Evolutionary conservation across 768 basidiomycete genomes (phyloP).

Genomic region (Boletus fagicola): DNA sequence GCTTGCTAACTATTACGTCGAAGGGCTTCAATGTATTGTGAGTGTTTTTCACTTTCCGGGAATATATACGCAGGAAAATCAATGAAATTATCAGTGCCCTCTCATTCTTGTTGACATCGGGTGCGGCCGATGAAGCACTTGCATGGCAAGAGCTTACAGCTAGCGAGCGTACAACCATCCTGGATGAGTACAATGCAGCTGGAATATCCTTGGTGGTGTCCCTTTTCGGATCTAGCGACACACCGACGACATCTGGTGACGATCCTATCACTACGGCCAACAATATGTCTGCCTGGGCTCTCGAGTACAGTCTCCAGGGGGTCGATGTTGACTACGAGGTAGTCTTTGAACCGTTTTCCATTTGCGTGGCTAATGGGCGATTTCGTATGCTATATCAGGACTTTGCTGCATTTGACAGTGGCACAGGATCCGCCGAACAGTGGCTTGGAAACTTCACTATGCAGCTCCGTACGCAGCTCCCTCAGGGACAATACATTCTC

Average conservation of each 20-base stretch:
- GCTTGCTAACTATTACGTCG: neutral
- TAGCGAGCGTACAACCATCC: neutral
- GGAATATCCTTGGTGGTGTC: neutral
- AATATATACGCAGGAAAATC: neutral
- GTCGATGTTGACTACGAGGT: neutral
- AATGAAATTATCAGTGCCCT: neutral
- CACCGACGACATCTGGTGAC: neutral
- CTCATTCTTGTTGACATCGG: neutral
- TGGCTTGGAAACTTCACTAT: neutral
- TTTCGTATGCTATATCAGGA: neutral
- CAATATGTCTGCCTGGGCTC: no score
- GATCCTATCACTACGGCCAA: no score
- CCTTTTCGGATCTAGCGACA: no score
- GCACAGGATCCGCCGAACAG: neutral
- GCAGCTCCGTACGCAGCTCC: constrained; percentile 20
- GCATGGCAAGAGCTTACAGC: neutral
- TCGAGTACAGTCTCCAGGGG: neutral
- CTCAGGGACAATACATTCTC: constrained; percentile 28
- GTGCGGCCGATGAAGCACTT: neutral
- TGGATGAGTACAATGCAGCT: neutral
- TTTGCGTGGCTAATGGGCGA: neutral
- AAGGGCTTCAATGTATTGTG: neutral
- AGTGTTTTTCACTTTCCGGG: neutral
- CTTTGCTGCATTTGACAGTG: neutral
- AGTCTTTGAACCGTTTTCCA: neutral